These are phyloP conservation scores for Wickerhamiella kurtzmanii DNA, from an alignment of 805 yeast genomes.

Conservation along the genomic window DNA sequence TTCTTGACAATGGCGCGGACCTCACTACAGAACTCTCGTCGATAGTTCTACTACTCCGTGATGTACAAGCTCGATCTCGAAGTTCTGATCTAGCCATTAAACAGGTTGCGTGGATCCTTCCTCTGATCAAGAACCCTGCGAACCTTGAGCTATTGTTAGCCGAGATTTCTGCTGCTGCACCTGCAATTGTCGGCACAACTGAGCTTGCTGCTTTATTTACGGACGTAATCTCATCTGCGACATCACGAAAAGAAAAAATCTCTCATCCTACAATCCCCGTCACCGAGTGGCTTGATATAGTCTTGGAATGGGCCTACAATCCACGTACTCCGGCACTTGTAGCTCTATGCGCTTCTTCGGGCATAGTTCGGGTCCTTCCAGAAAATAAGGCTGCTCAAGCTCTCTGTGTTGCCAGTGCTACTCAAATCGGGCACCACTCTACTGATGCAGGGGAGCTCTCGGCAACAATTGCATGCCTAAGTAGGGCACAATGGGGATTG, in stretches of 20 bases:
- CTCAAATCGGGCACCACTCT: slow-evolving; percentile 4
- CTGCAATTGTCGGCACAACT: neutral
- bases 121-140: slow-evolving; percentile 15
- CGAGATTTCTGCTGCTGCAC: slow-evolving; percentile 9
- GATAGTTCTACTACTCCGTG: neutral
- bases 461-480: slow-evolving; percentile 9
- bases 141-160: slow-evolving; percentile 13
- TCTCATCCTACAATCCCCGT: slow-evolving; percentile 15
- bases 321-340: slow-evolving; percentile 8
- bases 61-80: neutral
- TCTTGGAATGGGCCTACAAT: slow-evolving; percentile 3
- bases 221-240: slow-evolving; percentile 15
- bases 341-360: slow-evolving; percentile 11
- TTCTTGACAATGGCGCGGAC: neutral
- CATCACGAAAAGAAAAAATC: slow-evolving; percentile 11
- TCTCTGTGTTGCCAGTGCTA: neutral
- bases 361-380: slow-evolving; percentile 3
- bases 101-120: slow-evolving; percentile 11
- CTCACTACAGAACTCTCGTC: neutral
- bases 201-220: slow-evolving; percentile 4
- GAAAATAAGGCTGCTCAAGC: neutral
- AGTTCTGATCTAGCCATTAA: neutral
- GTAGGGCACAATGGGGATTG: slow-evolving; percentile 13
- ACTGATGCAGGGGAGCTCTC: neutral
- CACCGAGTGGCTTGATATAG: slow-evolving; percentile 6